Evolutionary conservation across 2,329 filamentous ascomycete genomes (phyloP).

Genomic region (Colletotrichum sp.): DNA sequence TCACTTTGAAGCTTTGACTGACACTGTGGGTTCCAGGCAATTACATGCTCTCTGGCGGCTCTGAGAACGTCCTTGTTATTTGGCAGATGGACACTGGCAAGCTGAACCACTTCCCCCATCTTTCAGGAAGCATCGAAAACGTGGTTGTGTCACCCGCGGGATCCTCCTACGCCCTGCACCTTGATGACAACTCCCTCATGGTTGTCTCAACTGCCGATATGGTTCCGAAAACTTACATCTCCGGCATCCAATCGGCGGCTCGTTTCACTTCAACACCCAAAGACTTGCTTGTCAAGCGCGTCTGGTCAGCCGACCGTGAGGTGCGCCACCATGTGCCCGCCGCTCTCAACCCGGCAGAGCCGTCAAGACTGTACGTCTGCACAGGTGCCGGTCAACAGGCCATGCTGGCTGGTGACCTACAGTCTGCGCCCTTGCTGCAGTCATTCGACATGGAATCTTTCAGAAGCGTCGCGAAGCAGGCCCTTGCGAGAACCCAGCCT

Average conservation of each 20-base stretch:
- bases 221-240: conserved; percentile 81
- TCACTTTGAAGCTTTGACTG: not conserved
- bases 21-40: conserved; percentile 65
- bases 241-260: conserved; percentile 75
- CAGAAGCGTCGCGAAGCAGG: conserved; percentile 83
- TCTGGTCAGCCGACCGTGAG: conserved; percentile 49
- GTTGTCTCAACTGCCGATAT: conserved; percentile 89
- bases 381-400: conserved; percentile 67
- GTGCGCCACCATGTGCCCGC: conserved; percentile 61
- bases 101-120: conserved; percentile 85
- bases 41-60: conserved; percentile 92
- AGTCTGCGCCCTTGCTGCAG: conserved; percentile 71
- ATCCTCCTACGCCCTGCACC: conserved; percentile 80
- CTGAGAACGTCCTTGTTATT: conserved; percentile 85
- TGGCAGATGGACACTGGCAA: conserved; percentile 93
- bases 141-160: conserved; percentile 82
- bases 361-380: conserved; percentile 70
- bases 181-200: conserved; percentile 93
- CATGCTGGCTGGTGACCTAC: conserved; percentile 52
- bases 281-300: conserved; percentile 57
- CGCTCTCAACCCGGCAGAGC: conserved; percentile 64
- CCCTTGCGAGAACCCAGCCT: conserved; percentile 84
- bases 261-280: conserved; percentile 55
- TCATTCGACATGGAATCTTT: conserved; percentile 84
- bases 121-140: conserved; percentile 84